Base-by-base conservation (phyloP, 2,329 filamentous ascomycete species). In the Neofusicoccum kwambonambiense region DNA sequence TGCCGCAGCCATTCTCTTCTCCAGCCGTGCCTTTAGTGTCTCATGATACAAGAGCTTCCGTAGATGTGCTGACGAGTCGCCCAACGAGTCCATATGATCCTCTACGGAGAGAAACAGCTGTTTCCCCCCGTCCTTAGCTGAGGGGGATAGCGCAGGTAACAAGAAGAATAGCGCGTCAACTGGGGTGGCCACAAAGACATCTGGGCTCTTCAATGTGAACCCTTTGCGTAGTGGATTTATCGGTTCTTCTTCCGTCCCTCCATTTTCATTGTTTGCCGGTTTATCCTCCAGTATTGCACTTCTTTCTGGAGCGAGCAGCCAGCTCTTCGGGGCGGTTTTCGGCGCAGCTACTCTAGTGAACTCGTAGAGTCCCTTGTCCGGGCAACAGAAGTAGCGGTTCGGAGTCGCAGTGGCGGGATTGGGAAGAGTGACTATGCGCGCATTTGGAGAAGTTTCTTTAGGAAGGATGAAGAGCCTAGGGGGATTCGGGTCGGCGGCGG, bases 151-250 rank as follows among this genome's bases (percentile, higher is more conserved):
- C 3, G 88, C 85, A 0, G 94, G 90, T 1, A 98, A 81, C 3
- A 96, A 74, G 58, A 98, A 82, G 79, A 98, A 98, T 3, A 97
- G 74, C 4, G 91, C 85, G 75, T 99, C 95, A 63, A 97, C 82
- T 1, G 88, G 86, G 1, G 95, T 97, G 8, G 94, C 92, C 66
- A 98, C 79, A 71, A 90, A 90, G n/a, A 98, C 79, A 66, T 93
- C 88, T 39, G 92, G 87, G 49, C 83, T 84, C 71, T 88, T 88
- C 39, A 88, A 84, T 27, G 92, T 78, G 69, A 86, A 86, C 12
- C 84, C 86, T 37, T 70, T 61, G 5, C n/a, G 8, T 13, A 65
- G 54, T 9, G 54, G 5, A 27, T 58, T 17, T 12, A 12, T 47
- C 12, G 65, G 31, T 3, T 50, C 35, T 17, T 42, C 45, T 31